Evolutionary conservation across 257 asterid genomes (phyloP), one percentile per base, ranked within the genome.

Genomic region (Solanum sparsipilum): DNA sequence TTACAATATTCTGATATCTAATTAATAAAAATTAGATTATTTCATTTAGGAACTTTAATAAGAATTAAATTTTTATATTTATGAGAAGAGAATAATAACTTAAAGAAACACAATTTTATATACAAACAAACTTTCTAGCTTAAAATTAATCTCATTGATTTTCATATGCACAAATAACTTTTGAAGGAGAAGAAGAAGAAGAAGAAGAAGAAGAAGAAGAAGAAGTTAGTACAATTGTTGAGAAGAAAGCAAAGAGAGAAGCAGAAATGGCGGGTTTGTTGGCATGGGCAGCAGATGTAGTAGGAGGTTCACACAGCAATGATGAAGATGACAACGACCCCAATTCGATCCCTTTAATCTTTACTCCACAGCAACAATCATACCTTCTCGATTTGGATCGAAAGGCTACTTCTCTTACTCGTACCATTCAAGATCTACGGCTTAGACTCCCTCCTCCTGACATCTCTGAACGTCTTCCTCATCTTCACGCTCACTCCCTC

Each of bases 251-350:
- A 63, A 52, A 52, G 76, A 11, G 32, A 84, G 35, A 9, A 16
- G 11, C 36, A 85, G 20, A 65, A 36, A 97, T 97, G 99, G 99
- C 99, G 20, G 98, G 99, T n/a, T 91, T 97, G 81, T 93, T 97
- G 56, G 98, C 99, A 21, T 97, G 99, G 99, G 99, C 99, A 88
- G 98, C 99, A 81, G 99, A 96, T 89, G 99, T 97, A 87, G 99
- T 97, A 48, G 98, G 98, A 71, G 92, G 96, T 85, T 94, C 94
- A 11, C 95, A 92, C 11, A 94, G 92, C 58, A 84, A 90, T 84
- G 91, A 91, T 87, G 93, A 90, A 12, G 98, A 93, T 20, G 91
- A 91, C 82, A 92, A 92, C 79, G 91, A 91, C 75, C 94, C 93
- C 16, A 73, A 90, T 90, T 96, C 95, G 12, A 94, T 96, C 87